A percentile compares a stretch with the other conserved stretches of the same genome.
Conservation (phyloP, 306 rosid genomes). For the Psophocarpus tetragonolobus region DNA sequence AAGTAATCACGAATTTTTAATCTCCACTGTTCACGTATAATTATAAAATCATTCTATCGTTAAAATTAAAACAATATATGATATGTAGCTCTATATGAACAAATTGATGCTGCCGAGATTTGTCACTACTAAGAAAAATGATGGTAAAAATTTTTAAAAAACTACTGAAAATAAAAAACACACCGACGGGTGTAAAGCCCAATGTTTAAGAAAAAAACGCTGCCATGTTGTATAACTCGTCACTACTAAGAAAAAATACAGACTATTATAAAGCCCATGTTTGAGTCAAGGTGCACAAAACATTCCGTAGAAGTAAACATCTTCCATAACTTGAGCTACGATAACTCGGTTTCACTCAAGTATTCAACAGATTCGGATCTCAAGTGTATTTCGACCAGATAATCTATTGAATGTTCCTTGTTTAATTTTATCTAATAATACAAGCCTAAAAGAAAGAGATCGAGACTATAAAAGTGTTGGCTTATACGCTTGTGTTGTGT, state of each 20-base stretch:
- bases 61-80: not conserved
- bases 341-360: slow-evolving; percentile 13
- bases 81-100: not conserved
- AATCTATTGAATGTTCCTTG: not conserved
- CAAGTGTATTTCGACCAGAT: not conserved
- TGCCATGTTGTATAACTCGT: no score
- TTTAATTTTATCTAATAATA: not conserved
- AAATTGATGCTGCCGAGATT: no score
- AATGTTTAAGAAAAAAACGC: no score
- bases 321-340: slow-evolving; percentile 9
- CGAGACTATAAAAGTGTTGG: not conserved
- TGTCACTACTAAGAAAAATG: no score
- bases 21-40: not conserved
- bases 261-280: not conserved
- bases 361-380: slow-evolving; percentile 22
- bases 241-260: not conserved
- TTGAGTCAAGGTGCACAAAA: not conserved
- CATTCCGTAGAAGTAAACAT: not conserved
- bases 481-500: not conserved
- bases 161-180: no score
- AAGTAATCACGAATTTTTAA: not conserved
- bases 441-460: not conserved
- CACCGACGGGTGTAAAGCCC: no score
- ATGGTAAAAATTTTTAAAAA: no score
- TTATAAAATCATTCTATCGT: not conserved